Evolutionary conservation across 2,329 filamentous ascomycete species (phyloP), one percentile per base, ranked within the genome.

Genomic region (Colletotrichum camelliae): DNA sequence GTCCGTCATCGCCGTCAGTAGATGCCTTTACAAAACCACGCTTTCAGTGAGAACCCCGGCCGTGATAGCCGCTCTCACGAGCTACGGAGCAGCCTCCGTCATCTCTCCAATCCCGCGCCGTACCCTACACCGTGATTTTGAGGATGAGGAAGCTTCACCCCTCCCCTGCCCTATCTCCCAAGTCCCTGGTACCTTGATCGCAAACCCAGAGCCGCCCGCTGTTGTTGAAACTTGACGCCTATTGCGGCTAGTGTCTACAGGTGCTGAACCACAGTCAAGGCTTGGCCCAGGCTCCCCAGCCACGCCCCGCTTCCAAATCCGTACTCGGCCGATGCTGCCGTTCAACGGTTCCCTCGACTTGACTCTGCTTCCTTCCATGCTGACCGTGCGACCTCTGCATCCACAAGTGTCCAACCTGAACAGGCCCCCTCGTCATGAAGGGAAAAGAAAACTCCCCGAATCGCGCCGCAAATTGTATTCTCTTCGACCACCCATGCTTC

Each of bases 281-380:
- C 73, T 60, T 71, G 52, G 72, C 48, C 31, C 33, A 57, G 21
- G 31, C 29, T 65, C 57, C 73, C 58, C 73, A 75, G 73, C 73
- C 73, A 73, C 64, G 64, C 27, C 58, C 58, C 43, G 58, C 33
- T 65, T 68, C 73, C 70, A 68, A 60, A 75, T 73, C 57, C 33
- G 35, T 65, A 64, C 70, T 58, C 58, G 57, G 70, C 73, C 73
- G 70, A 57, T 43, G 62, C 33, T 64, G 37, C 62, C 35, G 43
- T 31, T 67, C 64, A 65, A 67, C 68, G 37, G 27, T 61, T 69
- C 67, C 31, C 37, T 62, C 48, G 33, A 43, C 69, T 52, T 60
- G 24, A 57, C 24, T 72, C 21, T 62, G n/a, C 24, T 67, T 60
- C 57, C 39, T 68, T 21, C 60, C 43, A 48, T 43, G 55, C 62